These are phyloP conservation scores for Adiantum capillusveneris DNA, from an alignment of 75 land plant species.

Conservation along the genomic window DNA sequence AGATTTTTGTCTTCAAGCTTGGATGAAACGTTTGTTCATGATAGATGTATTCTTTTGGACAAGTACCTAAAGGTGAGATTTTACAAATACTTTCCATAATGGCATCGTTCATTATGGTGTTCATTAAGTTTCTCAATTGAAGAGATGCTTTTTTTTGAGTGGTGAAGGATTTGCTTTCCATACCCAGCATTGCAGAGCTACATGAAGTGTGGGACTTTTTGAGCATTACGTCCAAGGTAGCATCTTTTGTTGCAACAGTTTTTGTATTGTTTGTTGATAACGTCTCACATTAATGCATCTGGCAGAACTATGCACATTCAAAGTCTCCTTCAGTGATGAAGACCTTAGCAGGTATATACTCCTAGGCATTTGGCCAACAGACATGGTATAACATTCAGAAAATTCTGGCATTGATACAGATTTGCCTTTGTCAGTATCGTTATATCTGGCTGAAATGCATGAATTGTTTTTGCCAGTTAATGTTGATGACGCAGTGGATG, in stretches of 20 bases:
- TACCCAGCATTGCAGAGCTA: conserved; percentile 94
- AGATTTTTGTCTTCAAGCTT: conserved; percentile 87
- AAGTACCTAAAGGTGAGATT: conserved; percentile 68
- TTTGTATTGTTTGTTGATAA: conserved; percentile 1
- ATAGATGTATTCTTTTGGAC: conserved; percentile 86
- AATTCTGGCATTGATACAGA: too few relatives aligned
- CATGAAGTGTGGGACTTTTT: conserved; percentile 99
- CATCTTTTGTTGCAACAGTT: background rate
- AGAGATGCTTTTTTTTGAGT: conserved; percentile 1
- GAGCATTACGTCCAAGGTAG: conserved; percentile 70
- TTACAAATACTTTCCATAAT: too few relatives aligned
- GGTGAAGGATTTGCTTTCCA: conserved; percentile 83
- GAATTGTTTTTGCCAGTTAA: conserved; percentile 47
- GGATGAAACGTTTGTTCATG: conserved; percentile 82
- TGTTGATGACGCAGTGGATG: conserved; percentile 99
- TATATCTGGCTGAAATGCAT: background rate
- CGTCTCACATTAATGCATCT: background rate
- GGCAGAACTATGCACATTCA: conserved; percentile 84
- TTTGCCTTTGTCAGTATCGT: too few relatives aligned
- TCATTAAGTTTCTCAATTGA: background rate
- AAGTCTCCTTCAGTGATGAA: conserved; percentile 88
- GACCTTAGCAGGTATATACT: conserved; percentile 70
- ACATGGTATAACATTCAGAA: too few relatives aligned
- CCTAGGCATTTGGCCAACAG: background rate
- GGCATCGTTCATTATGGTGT: background rate